Evolutionary conservation across 208 protist species (phyloP).

Genomic region (Porcisia hertigi): DNA sequence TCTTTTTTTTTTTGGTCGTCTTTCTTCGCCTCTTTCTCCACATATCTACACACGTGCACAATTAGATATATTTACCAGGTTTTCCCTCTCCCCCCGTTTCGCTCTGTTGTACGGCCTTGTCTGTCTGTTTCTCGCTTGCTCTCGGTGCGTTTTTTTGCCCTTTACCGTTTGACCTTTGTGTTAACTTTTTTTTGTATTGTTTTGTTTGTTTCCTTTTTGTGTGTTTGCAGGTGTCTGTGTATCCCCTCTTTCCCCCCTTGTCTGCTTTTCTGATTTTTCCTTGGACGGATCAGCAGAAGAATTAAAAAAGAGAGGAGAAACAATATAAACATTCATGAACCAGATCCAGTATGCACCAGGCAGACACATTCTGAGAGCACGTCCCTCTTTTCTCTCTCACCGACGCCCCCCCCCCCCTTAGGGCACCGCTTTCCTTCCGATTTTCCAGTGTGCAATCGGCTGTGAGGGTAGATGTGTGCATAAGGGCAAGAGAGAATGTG

Average conservation of each 20-base stretch:
- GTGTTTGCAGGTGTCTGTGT: not conserved
- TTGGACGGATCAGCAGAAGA: not conserved
- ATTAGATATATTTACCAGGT: not conserved
- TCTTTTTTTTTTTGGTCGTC: not conserved
- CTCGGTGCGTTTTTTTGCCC: not conserved
- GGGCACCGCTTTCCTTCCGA: not conserved
- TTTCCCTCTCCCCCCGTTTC: not conserved
- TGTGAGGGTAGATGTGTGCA: not conserved
- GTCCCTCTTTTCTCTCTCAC: not conserved
- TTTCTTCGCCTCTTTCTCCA: not conserved
- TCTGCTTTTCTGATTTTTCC: conserved; percentile 8
- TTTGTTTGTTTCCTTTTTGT: not conserved
- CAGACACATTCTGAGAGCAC: not conserved
- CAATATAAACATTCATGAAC: not conserved
- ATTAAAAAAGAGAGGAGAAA: not conserved
- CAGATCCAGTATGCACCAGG: not conserved
- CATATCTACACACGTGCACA: not conserved
- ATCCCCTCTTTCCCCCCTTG: conserved; percentile 5
- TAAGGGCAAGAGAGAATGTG: not conserved
- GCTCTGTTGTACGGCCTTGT: not conserved
- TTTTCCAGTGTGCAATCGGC: not conserved
- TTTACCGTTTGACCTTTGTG: not conserved
- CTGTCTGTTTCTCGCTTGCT: not conserved
- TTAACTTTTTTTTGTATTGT: not conserved
- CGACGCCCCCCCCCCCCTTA: not conserved